Percentiles rank a stretch among this genome's conserved stretches.
Evolutionary conservation across 1,284 basidiomycete genomes (phyloP).

Genomic region (Apiotrichum sp.): DNA sequence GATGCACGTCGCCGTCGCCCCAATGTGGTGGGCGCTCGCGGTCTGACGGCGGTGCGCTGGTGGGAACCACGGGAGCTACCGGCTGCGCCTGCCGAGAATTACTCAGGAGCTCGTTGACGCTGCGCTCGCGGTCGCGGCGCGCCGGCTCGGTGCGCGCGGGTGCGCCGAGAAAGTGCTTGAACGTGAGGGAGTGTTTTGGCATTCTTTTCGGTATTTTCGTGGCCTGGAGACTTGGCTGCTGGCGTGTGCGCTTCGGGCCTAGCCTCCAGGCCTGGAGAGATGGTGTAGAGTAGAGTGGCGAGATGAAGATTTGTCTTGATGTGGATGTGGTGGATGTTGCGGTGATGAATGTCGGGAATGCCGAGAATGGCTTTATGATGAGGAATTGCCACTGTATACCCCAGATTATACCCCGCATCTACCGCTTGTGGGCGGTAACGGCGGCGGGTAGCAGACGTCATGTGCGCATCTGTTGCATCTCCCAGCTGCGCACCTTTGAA

Average conservation of each 20-base stretch:
- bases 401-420: neutral
- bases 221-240: no score
- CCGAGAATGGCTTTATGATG: no score
- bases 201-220: slow-evolving; percentile 3
- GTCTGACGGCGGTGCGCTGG: neutral
- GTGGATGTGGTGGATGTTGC: neutral
- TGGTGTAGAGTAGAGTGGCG: no score
- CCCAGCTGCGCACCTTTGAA: neutral
- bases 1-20: slow-evolving; percentile 22
- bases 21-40: neutral
- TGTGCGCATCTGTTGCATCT: neutral
- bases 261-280: no score
- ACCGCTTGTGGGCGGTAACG: neutral
- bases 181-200: slow-evolving; percentile 40
- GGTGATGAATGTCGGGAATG: no score
- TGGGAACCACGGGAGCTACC: neutral
- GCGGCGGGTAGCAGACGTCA: neutral
- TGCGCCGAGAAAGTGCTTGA: slow-evolving; percentile 35
- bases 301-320: neutral
- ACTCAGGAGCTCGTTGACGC: slow-evolving; percentile 29
- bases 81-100: slow-evolving; percentile 13
- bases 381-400: neutral
- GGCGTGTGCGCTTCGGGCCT: no score
- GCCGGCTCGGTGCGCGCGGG: slow-evolving; percentile 1
- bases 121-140: slow-evolving; percentile 9